Conservation (phyloP, 2,329 filamentous ascomycete species). For the Remersonia thermophila region DNA sequence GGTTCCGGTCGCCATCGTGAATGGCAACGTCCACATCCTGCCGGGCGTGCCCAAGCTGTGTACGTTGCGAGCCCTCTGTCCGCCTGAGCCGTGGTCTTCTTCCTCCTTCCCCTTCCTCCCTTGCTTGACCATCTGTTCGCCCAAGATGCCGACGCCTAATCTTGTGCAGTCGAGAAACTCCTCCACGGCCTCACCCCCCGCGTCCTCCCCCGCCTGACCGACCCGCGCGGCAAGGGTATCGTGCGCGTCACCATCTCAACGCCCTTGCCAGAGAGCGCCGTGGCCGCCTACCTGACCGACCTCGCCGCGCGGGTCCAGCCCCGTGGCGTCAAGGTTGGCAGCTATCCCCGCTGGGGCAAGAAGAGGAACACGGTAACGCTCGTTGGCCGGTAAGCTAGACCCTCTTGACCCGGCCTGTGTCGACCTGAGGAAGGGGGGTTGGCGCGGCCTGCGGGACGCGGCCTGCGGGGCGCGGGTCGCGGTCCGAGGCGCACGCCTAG, state of each 20-base stretch:
- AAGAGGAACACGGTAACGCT: slow-evolving; percentile 80
- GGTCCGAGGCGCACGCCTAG: no score
- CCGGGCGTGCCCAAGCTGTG: slow-evolving; percentile 80
- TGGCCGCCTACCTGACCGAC: slow-evolving; percentile 72
- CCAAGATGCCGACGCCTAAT: no score
- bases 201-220: slow-evolving; percentile 56
- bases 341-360: slow-evolving; percentile 88
- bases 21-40: slow-evolving; percentile 85
- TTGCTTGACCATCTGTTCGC: no score
- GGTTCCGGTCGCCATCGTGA: slow-evolving; percentile 82
- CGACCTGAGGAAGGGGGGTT: background rate
- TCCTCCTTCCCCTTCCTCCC: no score
- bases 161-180: slow-evolving; percentile 57
- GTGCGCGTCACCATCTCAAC: slow-evolving; percentile 74
- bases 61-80: slow-evolving; percentile 21
- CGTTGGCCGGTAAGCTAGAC: slow-evolving; percentile 48
- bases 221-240: slow-evolving; percentile 73
- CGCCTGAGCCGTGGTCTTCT: no score
- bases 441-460: no score
- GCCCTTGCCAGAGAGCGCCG: slow-evolving; percentile 71
- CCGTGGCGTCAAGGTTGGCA: slow-evolving; percentile 82
- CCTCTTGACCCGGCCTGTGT: background rate
- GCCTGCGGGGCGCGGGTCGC: no score
- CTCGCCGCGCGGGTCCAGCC: slow-evolving; percentile 61
- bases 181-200: slow-evolving; percentile 63